Percentiles rank a stretch among this genome's conserved stretches.
These are phyloP conservation scores for Ophiostoma himal-ulmi DNA, from an alignment of 2,329 filamentous ascomycete species.

Conservation along the genomic window DNA sequence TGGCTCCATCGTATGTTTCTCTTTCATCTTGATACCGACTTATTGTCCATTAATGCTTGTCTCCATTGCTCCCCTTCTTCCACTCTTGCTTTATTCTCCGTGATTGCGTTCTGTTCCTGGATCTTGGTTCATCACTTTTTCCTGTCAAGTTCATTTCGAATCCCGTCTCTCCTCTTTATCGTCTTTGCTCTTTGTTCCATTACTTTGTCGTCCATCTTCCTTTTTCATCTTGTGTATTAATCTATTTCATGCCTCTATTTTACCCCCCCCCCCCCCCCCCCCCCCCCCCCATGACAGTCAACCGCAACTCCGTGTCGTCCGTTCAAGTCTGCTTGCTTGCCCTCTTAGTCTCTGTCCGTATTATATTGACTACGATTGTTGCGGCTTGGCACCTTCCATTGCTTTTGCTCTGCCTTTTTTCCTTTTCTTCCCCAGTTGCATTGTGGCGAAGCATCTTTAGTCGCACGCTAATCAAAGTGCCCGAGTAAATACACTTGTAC, in stretches of 20 bases:
- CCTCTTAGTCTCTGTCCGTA: neutral
- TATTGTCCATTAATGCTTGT: neutral
- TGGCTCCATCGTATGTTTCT: neutral
- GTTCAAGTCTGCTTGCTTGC: neutral
- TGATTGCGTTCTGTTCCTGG: neutral
- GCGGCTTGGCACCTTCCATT: neutral
- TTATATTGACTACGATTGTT: conserved; percentile 5
- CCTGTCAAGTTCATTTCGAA: neutral
- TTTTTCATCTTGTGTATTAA: neutral
- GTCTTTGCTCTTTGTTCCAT: neutral
- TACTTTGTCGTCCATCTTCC: neutral
- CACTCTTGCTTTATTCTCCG: neutral
- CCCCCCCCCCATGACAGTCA: neutral
- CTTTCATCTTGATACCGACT: neutral
- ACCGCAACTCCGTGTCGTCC: neutral
- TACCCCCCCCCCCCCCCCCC: too few relatives aligned
- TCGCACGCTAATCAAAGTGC: conserved; percentile 3
- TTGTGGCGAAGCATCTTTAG: conserved; percentile 13
- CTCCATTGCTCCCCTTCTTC: neutral
- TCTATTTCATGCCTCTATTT: neutral
- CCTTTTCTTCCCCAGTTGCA: conserved; percentile 10
- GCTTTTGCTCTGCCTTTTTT: neutral
- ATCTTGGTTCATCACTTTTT: neutral
- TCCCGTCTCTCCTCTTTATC: neutral
- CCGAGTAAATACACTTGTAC: conserved; percentile 3